Conservation (phyloP, 345 rosid genomes). For the Nephelium lappaceum region DNA sequence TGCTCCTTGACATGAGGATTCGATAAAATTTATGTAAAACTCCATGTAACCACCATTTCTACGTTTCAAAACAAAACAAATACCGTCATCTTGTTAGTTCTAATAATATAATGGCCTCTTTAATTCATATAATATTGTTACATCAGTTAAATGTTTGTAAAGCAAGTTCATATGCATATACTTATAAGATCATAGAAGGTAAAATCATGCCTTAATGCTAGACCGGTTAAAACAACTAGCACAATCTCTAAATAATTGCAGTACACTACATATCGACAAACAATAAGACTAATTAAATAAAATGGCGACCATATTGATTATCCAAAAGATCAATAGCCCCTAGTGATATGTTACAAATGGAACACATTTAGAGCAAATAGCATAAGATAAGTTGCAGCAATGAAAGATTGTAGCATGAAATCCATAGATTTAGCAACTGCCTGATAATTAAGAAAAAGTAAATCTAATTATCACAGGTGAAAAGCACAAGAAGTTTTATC, state of each 20-base stretch:
- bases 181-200: not conserved
- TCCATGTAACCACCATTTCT: not conserved
- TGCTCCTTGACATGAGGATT: not conserved
- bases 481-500: not conserved
- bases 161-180: not conserved
- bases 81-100: too few relatives aligned
- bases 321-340: not conserved
- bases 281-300: too few relatives aligned
- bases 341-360: not conserved
- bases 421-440: not conserved
- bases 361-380: not conserved
- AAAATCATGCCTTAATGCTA: not conserved
- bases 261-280: too few relatives aligned
- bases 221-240: not conserved
- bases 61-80: not conserved
- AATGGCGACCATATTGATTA: not conserved
- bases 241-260: not conserved
- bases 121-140: not conserved
- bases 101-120: too few relatives aligned
- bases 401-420: not conserved
- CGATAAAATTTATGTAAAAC: not conserved
- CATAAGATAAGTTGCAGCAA: not conserved
- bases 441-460: not conserved
- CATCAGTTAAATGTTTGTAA: not conserved
- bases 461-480: not conserved